phyloP scores from a whole-genome alignment of 2,329 filamentous ascomycete genomes.

The Seiridium unicorne region DNA sequence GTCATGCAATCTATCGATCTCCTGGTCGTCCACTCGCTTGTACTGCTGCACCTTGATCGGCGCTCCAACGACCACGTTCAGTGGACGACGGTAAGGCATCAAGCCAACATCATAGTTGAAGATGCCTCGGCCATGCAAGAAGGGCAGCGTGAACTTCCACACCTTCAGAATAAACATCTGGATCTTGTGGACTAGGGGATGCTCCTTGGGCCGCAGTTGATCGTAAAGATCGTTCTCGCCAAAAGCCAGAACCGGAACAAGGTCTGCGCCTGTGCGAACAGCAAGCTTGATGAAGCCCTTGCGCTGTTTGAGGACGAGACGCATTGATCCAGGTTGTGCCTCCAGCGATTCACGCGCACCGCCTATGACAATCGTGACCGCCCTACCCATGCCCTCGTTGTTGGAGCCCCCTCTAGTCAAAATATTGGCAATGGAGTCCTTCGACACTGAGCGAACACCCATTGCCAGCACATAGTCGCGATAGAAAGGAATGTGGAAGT shows the following conservation, averaged over 20 bases:
- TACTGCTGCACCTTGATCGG: constrained; percentile 69
- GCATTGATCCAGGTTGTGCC: constrained; percentile 73
- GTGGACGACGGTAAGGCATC: constrained; percentile 84
- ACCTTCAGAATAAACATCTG: constrained; percentile 83
- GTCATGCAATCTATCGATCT: constrained; percentile 78
- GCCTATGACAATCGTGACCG: constrained; percentile 92
- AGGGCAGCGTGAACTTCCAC: constrained; percentile 88
- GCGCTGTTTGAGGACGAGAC: constrained; percentile 76
- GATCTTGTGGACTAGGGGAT: constrained; percentile 75
- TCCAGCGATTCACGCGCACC: constrained; percentile 91
- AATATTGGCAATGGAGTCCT: constrained; percentile 87
- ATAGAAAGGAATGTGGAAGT: constrained; percentile 92
- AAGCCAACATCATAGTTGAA: constrained; percentile 98
- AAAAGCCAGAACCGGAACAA: constrained; percentile 89
- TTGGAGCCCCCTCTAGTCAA: constrained; percentile 77
- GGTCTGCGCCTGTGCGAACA: constrained; percentile 84
- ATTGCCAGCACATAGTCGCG: constrained; percentile 90
- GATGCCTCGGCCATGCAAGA: constrained; percentile 86
- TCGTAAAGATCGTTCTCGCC: constrained; percentile 97
- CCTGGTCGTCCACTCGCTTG: constrained; percentile 65
- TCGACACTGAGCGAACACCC: constrained; percentile 84
- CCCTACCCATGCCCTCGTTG: constrained; percentile 84
- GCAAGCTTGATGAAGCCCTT: constrained; percentile 96
- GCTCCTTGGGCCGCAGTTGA: constrained; percentile 73
- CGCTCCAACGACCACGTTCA: constrained; percentile 86